Evolutionary conservation across 2,329 filamentous ascomycete species (phyloP).

Genomic region (Hypoxylon sp.): DNA sequence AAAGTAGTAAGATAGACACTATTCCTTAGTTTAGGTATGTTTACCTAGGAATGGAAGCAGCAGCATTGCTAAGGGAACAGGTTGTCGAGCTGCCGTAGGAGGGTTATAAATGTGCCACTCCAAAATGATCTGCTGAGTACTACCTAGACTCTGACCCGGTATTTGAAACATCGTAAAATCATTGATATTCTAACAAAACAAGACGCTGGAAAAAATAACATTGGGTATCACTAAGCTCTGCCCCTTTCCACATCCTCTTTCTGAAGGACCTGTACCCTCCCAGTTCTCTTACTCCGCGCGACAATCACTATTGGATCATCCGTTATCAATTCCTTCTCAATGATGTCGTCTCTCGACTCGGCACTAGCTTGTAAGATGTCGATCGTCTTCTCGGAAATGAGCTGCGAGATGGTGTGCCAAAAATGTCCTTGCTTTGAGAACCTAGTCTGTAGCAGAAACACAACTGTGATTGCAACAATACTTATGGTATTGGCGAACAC

Average conservation of each 20-base stretch:
- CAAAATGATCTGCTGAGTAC: too few species aligned
- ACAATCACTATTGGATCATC: conserved; percentile 37
- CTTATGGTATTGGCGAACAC: conserved; percentile 36
- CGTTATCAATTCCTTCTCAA: conserved; percentile 8
- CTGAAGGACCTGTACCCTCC: conserved; percentile 40
- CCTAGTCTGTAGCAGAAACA: conserved; percentile 40
- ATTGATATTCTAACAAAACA: not conserved
- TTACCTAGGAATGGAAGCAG: not conserved
- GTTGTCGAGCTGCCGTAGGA: too few species aligned
- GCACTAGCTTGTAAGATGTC: conserved; percentile 42
- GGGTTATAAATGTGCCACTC: too few species aligned
- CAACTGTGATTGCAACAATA: conserved; percentile 30
- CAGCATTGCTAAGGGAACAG: not conserved
- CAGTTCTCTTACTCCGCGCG: conserved; percentile 31
- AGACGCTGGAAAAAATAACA: not conserved
- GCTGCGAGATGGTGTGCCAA: conserved; percentile 47
- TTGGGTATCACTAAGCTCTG: conserved; percentile 16
- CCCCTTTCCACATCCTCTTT: conserved; percentile 26
- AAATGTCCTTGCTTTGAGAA: conserved; percentile 46
- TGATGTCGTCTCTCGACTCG: conserved; percentile 39
- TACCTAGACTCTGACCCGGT: not conserved
- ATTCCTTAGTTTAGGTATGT: too few species aligned
- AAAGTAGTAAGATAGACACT: not conserved
- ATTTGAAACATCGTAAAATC: not conserved
- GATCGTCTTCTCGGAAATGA: conserved; percentile 45